These are phyloP conservation scores for Lagenaria siceraria DNA, from an alignment of 306 rosid species.

Conservation along the genomic window DNA sequence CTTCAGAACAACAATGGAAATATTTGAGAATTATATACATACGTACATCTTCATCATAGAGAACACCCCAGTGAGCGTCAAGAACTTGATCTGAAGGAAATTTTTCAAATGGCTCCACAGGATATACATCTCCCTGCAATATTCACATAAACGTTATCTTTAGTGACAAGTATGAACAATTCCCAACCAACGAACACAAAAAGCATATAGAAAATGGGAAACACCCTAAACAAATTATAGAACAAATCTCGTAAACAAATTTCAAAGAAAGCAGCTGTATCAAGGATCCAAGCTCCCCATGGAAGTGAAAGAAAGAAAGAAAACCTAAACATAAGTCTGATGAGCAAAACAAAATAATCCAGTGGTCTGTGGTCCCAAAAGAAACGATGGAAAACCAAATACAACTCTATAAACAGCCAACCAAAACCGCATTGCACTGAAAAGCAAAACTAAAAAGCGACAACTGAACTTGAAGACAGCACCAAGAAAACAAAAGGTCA, in stretches of 20 bases:
- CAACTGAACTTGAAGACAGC: no score
- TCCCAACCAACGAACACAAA: neutral
- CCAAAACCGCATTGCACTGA: no score
- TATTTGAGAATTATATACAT: constrained; percentile 10
- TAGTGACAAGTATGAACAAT: neutral
- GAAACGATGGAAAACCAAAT: no score
- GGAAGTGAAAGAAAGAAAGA: no score
- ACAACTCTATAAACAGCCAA: no score
- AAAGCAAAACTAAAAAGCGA: no score
- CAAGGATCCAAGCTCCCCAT: no score
- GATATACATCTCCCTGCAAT: constrained; percentile 52
- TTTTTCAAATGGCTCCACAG: constrained; percentile 37
- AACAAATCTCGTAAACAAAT: neutral
- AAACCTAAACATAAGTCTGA: no score
- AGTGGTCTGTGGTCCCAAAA: no score
- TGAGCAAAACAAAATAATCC: no score
- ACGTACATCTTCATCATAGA: constrained; percentile 48
- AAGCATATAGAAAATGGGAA: neutral
- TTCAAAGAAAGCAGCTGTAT: neutral
- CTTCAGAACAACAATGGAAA: neutral
- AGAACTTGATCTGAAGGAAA: constrained; percentile 27
- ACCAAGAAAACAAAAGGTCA: no score
- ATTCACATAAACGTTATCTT: neutral
- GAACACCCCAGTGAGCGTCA: constrained; percentile 57
- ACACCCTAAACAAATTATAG: neutral